Evolutionary conservation across 2,329 filamentous ascomycete species (phyloP).

Genomic region (Aphanoascus verrucosus): DNA sequence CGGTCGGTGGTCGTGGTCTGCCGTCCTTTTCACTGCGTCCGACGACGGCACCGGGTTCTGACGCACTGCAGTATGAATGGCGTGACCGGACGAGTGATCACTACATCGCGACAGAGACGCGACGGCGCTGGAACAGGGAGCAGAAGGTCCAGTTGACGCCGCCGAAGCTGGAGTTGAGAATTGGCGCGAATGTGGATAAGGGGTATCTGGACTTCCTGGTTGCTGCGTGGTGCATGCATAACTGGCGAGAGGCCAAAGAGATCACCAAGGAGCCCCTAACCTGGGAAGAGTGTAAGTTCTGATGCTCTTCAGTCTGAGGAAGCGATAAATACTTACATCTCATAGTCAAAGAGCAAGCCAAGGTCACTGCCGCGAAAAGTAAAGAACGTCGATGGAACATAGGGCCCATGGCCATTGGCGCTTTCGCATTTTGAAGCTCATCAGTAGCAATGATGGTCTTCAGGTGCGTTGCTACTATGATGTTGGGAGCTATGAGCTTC

Average conservation of each 20-base stretch:
- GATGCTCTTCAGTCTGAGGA: background rate
- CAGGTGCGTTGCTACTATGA: no score
- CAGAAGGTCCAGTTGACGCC: constrained; percentile 12
- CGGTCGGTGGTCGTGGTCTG: constrained; percentile 11
- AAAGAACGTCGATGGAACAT: constrained; percentile 2
- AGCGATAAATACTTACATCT: background rate
- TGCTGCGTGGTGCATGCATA: constrained; percentile 17
- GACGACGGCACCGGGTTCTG: background rate
- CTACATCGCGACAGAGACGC: constrained; percentile 14
- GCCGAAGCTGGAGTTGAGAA: constrained; percentile 14
- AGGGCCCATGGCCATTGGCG: background rate
- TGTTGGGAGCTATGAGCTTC: no score
- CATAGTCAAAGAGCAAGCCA: constrained; percentile 14
- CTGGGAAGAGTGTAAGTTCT: constrained; percentile 16
- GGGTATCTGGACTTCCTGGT: constrained; percentile 16
- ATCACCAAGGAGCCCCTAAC: constrained; percentile 16
- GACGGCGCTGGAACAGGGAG: constrained; percentile 16
- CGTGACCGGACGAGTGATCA: constrained; percentile 10
- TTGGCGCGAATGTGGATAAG: constrained; percentile 12
- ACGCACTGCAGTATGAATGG: constrained; percentile 15
- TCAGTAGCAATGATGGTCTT: no score
- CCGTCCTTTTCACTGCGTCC: constrained; percentile 13
- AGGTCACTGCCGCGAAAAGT: constrained; percentile 7
- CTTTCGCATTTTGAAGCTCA: no score
- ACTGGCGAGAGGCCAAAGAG: constrained; percentile 18